Conservation (phyloP, 1,284 basidiomycete genomes). For the Ganoderma sp. region DNA sequence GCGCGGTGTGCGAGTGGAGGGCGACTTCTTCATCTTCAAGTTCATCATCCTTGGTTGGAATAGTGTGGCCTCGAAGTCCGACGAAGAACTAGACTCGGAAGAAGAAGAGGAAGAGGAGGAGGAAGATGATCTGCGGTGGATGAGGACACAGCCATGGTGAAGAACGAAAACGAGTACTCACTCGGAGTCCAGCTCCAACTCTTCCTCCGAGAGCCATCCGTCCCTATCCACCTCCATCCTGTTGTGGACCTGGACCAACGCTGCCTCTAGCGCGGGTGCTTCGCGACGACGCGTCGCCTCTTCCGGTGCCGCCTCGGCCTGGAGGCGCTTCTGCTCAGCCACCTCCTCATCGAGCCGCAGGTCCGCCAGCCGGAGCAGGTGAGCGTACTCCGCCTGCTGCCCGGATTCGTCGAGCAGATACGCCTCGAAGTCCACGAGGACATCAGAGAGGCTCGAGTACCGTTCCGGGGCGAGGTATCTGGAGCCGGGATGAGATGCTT, state of each 20-base stretch:
- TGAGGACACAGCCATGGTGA: not conserved
- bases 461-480: not conserved
- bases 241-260: not conserved
- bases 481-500: not conserved
- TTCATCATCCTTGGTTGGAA: not conserved
- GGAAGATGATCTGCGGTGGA: not conserved
- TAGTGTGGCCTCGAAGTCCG: not conserved
- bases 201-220: not conserved
- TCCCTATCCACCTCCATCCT: not conserved
- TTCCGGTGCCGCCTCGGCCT: not conserved
- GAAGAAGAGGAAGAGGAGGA: not conserved
- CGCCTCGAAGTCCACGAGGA: slow-evolving; percentile 4
- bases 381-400: not conserved
- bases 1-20: not conserved
- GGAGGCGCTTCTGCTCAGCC: not conserved
- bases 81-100: too few relatives aligned
- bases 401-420: slow-evolving; percentile 4
- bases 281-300: not conserved
- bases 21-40: not conserved
- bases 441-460: not conserved
- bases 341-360: not conserved
- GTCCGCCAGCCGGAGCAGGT: not conserved
- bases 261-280: not conserved
- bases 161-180: not conserved
- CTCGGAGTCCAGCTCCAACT: not conserved